These are phyloP conservation scores for Protomyces gravidus DNA, from an alignment of 1,139 yeast genomes.

Conservation along the genomic window DNA sequence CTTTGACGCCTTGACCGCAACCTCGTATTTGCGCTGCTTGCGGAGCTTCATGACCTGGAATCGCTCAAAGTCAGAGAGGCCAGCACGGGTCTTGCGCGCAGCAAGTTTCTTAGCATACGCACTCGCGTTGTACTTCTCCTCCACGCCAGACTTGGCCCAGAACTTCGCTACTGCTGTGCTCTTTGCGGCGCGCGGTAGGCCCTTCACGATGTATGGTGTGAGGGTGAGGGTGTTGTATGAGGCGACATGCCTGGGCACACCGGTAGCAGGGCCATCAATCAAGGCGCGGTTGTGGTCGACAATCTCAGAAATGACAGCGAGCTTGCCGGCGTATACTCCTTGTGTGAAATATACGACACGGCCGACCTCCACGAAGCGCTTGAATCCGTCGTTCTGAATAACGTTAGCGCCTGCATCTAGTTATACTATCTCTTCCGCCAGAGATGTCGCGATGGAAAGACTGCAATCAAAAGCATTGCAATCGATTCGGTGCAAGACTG, in stretches of 20 bases:
- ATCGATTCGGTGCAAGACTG: not conserved
- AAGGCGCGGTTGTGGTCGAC: slow-evolving; percentile 98
- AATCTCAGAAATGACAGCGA: slow-evolving; percentile 96
- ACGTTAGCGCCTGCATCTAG: not conserved
- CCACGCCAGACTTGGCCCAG: slow-evolving; percentile 88
- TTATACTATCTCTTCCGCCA: slow-evolving; percentile 2
- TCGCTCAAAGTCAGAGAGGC: slow-evolving; percentile 96
- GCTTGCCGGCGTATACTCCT: slow-evolving; percentile 64
- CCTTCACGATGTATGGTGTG: slow-evolving; percentile 82
- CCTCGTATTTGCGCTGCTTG: slow-evolving; percentile 45
- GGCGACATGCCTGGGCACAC: slow-evolving; percentile 87
- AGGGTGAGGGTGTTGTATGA: slow-evolving; percentile 81
- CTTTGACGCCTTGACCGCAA: slow-evolving; percentile 23
- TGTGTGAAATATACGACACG: slow-evolving; percentile 92
- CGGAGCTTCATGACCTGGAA: slow-evolving; percentile 67
- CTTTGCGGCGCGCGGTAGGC: slow-evolving; percentile 92
- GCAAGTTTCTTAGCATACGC: slow-evolving; percentile 98
- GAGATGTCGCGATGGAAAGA: not conserved
- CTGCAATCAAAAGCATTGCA: not conserved
- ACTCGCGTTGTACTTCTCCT: slow-evolving; percentile 86
- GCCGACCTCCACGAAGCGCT: slow-evolving; percentile 98
- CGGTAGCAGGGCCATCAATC: slow-evolving; percentile 89
- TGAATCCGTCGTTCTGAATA: slow-evolving; percentile 22
- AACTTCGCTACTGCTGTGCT: slow-evolving; percentile 80
- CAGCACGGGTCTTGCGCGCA: slow-evolving; percentile 85